Evolutionary conservation across 208 protist species (phyloP).

Genomic region (Dictyostelium gargantuum): DNA sequence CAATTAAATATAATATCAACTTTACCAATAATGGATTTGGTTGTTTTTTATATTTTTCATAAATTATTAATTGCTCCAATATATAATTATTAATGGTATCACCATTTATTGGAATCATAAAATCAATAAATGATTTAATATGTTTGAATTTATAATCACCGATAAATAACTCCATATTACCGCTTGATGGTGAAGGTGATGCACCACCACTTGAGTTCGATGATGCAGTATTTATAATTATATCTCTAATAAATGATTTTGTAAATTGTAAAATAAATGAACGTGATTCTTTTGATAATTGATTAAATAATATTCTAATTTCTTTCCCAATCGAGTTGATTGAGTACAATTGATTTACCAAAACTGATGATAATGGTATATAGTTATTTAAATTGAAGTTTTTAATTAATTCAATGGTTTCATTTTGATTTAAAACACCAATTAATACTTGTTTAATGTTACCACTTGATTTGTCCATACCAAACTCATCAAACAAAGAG

Average conservation of each 20-base stretch:
- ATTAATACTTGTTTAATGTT: background rate
- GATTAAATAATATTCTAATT: background rate
- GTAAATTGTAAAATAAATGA: background rate
- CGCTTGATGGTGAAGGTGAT: no score
- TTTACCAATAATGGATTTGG: background rate
- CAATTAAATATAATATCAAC: background rate
- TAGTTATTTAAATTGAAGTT: background rate
- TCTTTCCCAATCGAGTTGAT: background rate
- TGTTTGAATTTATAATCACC: background rate
- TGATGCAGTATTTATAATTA: background rate
- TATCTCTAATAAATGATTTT: background rate
- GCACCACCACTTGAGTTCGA: background rate
- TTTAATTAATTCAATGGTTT: background rate
- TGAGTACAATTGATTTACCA: background rate
- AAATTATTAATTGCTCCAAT: background rate
- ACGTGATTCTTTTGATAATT: background rate
- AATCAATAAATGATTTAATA: background rate
- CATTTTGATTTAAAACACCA: background rate
- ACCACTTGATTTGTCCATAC: background rate
- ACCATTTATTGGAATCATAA: background rate
- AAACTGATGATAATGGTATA: background rate
- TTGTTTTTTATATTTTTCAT: background rate
- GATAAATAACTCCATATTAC: background rate
- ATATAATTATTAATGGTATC: background rate
- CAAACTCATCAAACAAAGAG: background rate